Evolutionary conservation across 352 stramenopile species (phyloP).

Genomic region (Pythium guiyangense): DNA sequence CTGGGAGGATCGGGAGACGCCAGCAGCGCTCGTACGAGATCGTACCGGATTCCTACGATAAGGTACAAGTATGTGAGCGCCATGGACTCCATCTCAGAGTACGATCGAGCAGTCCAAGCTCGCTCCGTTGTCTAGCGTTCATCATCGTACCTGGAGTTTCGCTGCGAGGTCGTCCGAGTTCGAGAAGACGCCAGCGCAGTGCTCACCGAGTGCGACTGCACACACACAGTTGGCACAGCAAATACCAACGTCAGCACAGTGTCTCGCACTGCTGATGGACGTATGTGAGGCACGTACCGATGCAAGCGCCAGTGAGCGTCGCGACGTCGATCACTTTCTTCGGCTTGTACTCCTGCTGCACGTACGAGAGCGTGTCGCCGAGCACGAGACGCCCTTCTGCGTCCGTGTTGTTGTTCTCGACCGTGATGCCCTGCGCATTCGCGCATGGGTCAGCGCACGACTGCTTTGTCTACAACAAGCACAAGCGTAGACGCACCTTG

Average conservation of each 20-base stretch:
- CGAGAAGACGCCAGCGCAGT: conserved; percentile 89
- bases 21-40: conserved; percentile 84
- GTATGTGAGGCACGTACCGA: conserved; percentile 29
- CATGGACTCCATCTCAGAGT: too few relatives aligned
- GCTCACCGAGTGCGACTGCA: conserved; percentile 79
- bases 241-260: neutral
- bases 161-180: conserved; percentile 87
- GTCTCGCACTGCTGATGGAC: neutral
- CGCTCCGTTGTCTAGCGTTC: neutral
- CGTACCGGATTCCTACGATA: conserved; percentile 37
- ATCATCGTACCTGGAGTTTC: conserved; percentile 39
- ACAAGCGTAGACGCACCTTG: conserved; percentile 28
- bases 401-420: conserved; percentile 92
- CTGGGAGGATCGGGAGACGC: conserved; percentile 83
- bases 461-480: too few relatives aligned
- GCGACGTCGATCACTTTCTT: conserved; percentile 93
- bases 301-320: conserved; percentile 90
- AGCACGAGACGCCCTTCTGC: conserved; percentile 91
- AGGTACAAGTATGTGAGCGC: neutral
- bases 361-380: conserved; percentile 85
- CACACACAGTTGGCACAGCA: neutral
- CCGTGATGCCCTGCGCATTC: conserved; percentile 56
- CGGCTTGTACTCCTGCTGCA: conserved; percentile 85
- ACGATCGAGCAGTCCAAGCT: neutral
- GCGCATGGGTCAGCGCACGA: neutral